Evolutionary conservation across 2,329 filamentous ascomycete species (phyloP), one percentile per base, ranked within the genome.

Genomic region (Paracoccidioides lutzii): DNA sequence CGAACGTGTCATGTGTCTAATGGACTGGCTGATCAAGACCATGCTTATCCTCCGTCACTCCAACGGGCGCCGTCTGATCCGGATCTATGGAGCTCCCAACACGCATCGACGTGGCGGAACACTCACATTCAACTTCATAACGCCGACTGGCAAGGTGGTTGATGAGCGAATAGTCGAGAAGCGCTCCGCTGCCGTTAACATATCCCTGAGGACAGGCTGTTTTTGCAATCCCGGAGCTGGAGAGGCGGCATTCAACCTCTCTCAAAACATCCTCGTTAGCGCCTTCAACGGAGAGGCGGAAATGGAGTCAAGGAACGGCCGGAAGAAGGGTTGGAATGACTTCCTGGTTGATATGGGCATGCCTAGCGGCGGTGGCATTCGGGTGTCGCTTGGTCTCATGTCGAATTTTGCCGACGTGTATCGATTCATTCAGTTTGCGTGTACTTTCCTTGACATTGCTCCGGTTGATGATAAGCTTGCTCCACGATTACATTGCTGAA

Each of bases 71-170:
- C 72, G 74, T 0, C 66, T 82, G 2, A 76, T 76, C 52, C 73
- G 71, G 22, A 71, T 85, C 30, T 84, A 85, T 66, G 77, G 76
- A 58, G 78, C 81, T 38, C 62, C 78, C 0, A 68, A 63, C 14
- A 74, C 73, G 22, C 81, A 84, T 64, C 61, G 59, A 41, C 60
- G 60, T 12, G 82, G 83, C 1, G 76, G 81, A 1, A 84, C 80
- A 0, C 70, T 87, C 28, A 79, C 82, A 1, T 84, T 87, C 69
- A 87, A 85, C 59, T 67, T 86, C 10, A 66, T 76, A 32, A 68
- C 68, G n/a, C 65, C 74, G 3, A 73, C 79, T 56, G 81, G 81
- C 0, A 68, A 68, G 0, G 77, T 79, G 60, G 69, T 83, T 35
- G 73, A 78, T 0, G 83, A 82, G 62, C 75, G 75, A 2, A 74